A percentile compares a stretch with the other conserved stretches of the same genome.
Conservation (phyloP, 139 green algal species). For the Monoraphidium neglectum region DNA sequence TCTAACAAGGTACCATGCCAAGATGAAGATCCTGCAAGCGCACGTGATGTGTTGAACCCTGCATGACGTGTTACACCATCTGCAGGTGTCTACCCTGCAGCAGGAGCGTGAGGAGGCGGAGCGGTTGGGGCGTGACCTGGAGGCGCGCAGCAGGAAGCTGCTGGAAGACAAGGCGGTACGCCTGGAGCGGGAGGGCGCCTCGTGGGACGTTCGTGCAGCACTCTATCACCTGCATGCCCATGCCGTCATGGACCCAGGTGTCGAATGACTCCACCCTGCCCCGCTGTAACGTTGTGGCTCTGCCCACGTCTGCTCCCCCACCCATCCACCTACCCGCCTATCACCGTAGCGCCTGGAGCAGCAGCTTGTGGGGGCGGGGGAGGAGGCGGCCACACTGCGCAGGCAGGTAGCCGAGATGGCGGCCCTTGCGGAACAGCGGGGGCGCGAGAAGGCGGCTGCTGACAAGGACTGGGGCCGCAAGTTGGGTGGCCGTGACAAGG, state of each 20-base stretch:
- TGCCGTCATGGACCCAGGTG: no score
- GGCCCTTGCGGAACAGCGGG: conserved; percentile 12
- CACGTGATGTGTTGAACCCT: neutral
- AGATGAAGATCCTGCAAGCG: neutral
- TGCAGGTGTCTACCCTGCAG: neutral
- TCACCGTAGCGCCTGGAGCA: conserved; percentile 11
- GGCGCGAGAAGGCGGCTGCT: conserved; percentile 10
- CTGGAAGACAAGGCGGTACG: conserved; percentile 33
- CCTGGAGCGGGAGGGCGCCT: neutral
- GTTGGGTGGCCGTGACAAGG: neutral
- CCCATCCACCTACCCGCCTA: no score
- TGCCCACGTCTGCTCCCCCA: no score
- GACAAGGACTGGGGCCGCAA: conserved; percentile 22
- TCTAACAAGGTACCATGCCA: no score
- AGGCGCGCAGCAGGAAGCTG: conserved; percentile 16
- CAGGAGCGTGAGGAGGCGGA: conserved; percentile 40
- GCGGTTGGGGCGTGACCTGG: conserved; percentile 10
- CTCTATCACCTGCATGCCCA: no score
- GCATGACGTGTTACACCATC: no score
- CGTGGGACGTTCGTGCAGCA: no score
- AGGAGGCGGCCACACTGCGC: conserved; percentile 10
- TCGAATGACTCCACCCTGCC: no score
- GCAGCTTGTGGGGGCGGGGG: conserved; percentile 12
- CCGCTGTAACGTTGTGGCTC: no score
- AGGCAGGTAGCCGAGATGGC: conserved; percentile 21